Evolutionary conservation across 1,139 yeast genomes (phyloP).

Genomic region (Geotrichum restrictum): DNA sequence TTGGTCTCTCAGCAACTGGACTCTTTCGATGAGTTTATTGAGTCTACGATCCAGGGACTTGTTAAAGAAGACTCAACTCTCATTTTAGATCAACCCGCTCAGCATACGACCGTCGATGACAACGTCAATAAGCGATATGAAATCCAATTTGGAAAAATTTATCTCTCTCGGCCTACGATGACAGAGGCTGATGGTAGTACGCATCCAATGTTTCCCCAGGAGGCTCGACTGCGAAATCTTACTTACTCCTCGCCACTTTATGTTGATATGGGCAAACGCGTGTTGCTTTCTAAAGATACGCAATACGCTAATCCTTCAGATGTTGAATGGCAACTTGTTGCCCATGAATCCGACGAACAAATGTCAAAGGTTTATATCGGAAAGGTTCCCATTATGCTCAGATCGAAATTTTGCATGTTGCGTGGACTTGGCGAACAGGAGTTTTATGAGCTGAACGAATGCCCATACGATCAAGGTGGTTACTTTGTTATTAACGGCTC

Average conservation of each 20-base stretch:
- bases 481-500: conserved; percentile 97
- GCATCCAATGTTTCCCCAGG: conserved; percentile 97
- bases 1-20: conserved; percentile 96
- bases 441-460: conserved; percentile 89
- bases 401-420: conserved; percentile 93
- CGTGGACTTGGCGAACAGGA: conserved; percentile 92
- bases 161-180: conserved; percentile 93
- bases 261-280: conserved; percentile 91
- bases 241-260: conserved; percentile 95
- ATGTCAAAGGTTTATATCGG: conserved; percentile 82
- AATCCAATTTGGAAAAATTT: conserved; percentile 93
- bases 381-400: conserved; percentile 94
- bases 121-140: conserved; percentile 88
- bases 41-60: conserved; percentile 91
- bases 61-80: conserved; percentile 94
- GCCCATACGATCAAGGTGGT: conserved; percentile 99
- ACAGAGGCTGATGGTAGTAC: conserved; percentile 99
- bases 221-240: conserved; percentile 90
- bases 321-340: conserved; percentile 62
- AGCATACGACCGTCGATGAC: conserved; percentile 87
- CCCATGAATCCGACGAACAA: conserved; percentile 55
- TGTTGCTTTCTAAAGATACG: conserved; percentile 76
- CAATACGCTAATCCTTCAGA: conserved; percentile 47
- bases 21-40: conserved; percentile 96
- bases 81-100: conserved; percentile 96